phyloP scores from a whole-genome alignment of 2,329 filamentous ascomycete species.

The Calonectria montana region DNA sequence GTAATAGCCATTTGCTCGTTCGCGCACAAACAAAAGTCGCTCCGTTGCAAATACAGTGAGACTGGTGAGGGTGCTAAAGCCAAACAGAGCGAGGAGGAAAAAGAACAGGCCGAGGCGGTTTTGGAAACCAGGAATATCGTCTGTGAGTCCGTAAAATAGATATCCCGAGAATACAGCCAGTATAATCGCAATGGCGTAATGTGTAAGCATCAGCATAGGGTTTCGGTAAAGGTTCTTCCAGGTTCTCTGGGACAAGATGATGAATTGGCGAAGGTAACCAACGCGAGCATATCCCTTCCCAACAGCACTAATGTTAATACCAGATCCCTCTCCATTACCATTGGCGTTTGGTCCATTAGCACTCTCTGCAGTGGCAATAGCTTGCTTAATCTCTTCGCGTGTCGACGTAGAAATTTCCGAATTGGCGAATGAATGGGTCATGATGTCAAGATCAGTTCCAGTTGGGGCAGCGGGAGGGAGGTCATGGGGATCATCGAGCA shows the following conservation, averaged over 20 bases:
- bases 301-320: conserved; percentile 67
- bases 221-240: conserved; percentile 99
- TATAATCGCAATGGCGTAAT: conserved; percentile 96
- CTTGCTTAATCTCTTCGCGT: conserved; percentile 81
- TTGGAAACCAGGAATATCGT: conserved; percentile 97
- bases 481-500: conserved; percentile 77
- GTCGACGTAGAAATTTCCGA: conserved; percentile 83
- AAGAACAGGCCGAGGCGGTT: conserved; percentile 98
- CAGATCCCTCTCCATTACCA: conserved; percentile 60
- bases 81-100: conserved; percentile 94
- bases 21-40: conserved; percentile 88
- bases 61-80: conserved; percentile 95
- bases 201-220: conserved; percentile 97
- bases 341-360: conserved; percentile 75
- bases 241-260: conserved; percentile 88
- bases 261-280: conserved; percentile 83
- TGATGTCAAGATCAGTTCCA: conserved; percentile 82
- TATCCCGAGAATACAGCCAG: conserved; percentile 94
- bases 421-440: conserved; percentile 79
- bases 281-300: conserved; percentile 87
- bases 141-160: conserved; percentile 94
- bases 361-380: conserved; percentile 71
- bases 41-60: conserved; percentile 94
- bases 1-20: conserved; percentile 97
- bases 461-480: conserved; percentile 68